Percentiles rank a stretch among this genome's conserved stretches.
Conservation (phyloP, 2,329 filamentous ascomycete species). For the Aureobasidium zeae region DNA sequence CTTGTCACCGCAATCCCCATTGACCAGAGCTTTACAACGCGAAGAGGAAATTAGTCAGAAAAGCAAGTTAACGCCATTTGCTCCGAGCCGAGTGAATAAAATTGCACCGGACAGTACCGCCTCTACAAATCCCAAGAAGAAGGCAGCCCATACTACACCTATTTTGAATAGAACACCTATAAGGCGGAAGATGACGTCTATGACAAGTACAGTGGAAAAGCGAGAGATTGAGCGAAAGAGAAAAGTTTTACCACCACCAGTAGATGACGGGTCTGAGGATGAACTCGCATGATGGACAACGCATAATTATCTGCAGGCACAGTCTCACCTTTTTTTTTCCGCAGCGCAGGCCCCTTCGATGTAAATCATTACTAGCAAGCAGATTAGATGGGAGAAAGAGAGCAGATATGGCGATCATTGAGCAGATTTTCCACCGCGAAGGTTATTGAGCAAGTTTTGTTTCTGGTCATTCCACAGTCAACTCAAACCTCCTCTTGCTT, state of each 20-base stretch:
- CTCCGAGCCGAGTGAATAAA: not conserved
- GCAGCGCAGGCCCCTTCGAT: too few species aligned
- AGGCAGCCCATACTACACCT: not conserved
- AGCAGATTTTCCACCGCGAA: too few species aligned
- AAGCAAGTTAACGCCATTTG: not conserved
- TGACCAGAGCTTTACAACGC: not conserved
- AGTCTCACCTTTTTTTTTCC: too few species aligned
- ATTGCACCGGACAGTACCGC: not conserved
- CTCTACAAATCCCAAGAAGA: not conserved
- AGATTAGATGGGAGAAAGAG: too few species aligned
- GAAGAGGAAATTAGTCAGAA: not conserved
- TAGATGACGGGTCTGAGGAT: slow-evolving; percentile 13
- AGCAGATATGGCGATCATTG: too few species aligned
- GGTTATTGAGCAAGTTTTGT: too few species aligned
- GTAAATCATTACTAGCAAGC: too few species aligned
- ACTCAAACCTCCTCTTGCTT: too few species aligned
- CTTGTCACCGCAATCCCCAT: not conserved
- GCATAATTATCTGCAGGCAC: too few species aligned
- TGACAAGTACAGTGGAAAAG: not conserved
- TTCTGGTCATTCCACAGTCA: too few species aligned
- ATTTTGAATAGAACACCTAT: not conserved
- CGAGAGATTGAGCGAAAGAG: slow-evolving; percentile 6
- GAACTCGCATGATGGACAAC: slow-evolving; percentile 10
- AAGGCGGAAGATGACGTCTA: not conserved
- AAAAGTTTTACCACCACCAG: not conserved